Percentiles rank a stretch among this genome's conserved stretches.
These are phyloP conservation scores for Phellinidium pouzarii DNA, from an alignment of 1,284 basidiomycete genomes.

Conservation along the genomic window DNA sequence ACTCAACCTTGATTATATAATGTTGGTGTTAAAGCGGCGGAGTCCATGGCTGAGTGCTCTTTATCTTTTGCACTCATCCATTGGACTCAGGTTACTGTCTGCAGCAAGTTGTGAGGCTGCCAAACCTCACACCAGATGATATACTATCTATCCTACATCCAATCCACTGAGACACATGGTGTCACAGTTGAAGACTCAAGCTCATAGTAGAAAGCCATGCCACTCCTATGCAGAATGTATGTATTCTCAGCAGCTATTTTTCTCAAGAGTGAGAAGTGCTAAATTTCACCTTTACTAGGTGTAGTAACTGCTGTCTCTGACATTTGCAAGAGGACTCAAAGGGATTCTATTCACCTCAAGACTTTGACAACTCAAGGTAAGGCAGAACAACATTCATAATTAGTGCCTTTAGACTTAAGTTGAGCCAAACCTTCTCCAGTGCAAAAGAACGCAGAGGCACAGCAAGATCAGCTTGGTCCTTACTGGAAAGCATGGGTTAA, in stretches of 20 bases:
- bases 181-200: slow-evolving; percentile 22
- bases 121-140: too few relatives aligned
- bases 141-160: neutral
- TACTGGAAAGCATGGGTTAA: slow-evolving; percentile 44
- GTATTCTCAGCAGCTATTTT: neutral
- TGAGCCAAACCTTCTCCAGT: slow-evolving; percentile 27
- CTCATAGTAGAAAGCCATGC: too few relatives aligned
- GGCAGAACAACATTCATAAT: neutral
- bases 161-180: neutral
- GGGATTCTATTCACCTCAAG: slow-evolving; percentile 39
- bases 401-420: neutral
- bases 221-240: slow-evolving; percentile 40
- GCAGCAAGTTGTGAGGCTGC: too few relatives aligned
- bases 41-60: too few relatives aligned
- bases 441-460: slow-evolving; percentile 39
- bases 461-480: slow-evolving; percentile 41
- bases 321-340: slow-evolving; percentile 38
- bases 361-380: slow-evolving; percentile 36
- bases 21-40: too few relatives aligned
- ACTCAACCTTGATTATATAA: too few relatives aligned
- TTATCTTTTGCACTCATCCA: too few relatives aligned
- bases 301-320: slow-evolving; percentile 40
- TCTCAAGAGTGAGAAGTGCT: neutral
- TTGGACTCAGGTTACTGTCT: too few relatives aligned
- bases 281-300: slow-evolving; percentile 27